These are phyloP conservation scores for Cercospora canescens DNA, from an alignment of 2,329 filamentous ascomycete genomes.

Conservation along the genomic window DNA sequence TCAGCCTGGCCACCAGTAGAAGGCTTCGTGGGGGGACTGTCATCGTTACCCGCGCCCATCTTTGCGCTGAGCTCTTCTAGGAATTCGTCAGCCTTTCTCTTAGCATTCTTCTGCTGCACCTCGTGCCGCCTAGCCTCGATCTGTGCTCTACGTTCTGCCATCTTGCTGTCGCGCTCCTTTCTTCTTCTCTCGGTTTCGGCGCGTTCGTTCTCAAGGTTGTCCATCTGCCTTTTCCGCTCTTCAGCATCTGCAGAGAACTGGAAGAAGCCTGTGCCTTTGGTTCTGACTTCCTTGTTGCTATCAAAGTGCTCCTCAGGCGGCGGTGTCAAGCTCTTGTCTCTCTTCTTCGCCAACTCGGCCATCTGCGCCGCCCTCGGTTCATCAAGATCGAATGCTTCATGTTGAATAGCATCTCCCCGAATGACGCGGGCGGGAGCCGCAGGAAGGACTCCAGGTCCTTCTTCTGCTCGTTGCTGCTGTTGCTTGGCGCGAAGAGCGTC, in stretches of 20 bases:
- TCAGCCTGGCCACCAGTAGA: background rate
- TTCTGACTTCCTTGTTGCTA: slow-evolving; percentile 77
- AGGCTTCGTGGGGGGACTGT: background rate
- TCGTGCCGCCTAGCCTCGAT: slow-evolving; percentile 37
- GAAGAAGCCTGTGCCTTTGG: slow-evolving; percentile 89
- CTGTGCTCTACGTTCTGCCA: slow-evolving; percentile 57
- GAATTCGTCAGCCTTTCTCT: slow-evolving; percentile 72
- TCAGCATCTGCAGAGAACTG: slow-evolving; percentile 78
- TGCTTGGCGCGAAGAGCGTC: slow-evolving; percentile 65
- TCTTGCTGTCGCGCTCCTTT: slow-evolving; percentile 54
- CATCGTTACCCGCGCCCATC: slow-evolving; percentile 19
- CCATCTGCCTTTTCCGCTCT: slow-evolving; percentile 71
- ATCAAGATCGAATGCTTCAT: slow-evolving; percentile 77
- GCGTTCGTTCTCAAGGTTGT: slow-evolving; percentile 66
- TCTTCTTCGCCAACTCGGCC: slow-evolving; percentile 73
- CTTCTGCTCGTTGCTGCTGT: slow-evolving; percentile 59
- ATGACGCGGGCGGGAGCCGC: slow-evolving; percentile 70
- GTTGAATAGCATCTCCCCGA: slow-evolving; percentile 81
- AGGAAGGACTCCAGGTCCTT: slow-evolving; percentile 68
- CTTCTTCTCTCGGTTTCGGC: slow-evolving; percentile 67
- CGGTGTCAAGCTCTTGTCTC: slow-evolving; percentile 78
- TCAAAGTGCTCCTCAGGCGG: slow-evolving; percentile 84
- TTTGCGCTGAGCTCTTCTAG: slow-evolving; percentile 57
- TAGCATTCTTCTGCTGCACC: slow-evolving; percentile 36
- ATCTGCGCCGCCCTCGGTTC: slow-evolving; percentile 66